Conservation (phyloP, 768 basidiomycete species). For the Scleroderma citrinum region DNA sequence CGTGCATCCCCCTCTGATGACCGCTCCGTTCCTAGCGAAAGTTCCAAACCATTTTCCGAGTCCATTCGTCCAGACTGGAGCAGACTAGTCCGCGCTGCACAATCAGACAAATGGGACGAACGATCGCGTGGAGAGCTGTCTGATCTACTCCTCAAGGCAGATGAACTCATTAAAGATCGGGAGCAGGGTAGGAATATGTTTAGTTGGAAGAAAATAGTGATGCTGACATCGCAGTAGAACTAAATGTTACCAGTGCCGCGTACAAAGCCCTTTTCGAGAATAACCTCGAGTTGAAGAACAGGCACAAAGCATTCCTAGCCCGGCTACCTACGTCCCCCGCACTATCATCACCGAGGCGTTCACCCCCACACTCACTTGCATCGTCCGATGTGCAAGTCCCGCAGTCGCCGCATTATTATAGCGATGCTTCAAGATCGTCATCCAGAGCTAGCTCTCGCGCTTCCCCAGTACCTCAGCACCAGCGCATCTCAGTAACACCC, state of each 20-base stretch:
- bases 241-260: constrained; percentile 59
- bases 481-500: constrained; percentile 58
- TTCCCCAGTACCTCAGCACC: constrained; percentile 20
- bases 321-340: constrained; percentile 49
- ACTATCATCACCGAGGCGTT: constrained; percentile 26
- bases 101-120: constrained; percentile 48
- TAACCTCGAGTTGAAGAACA: constrained; percentile 61
- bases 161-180: constrained; percentile 67
- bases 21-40: constrained; percentile 22
- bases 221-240: constrained; percentile 39
- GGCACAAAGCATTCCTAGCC: constrained; percentile 66
- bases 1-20: constrained; percentile 34
- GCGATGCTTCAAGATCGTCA: constrained; percentile 21
- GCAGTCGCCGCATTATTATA: constrained; percentile 31
- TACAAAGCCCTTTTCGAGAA: constrained; percentile 66
- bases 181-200: constrained; percentile 56
- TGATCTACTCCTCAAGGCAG: constrained; percentile 64
- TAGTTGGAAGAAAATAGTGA: neutral
- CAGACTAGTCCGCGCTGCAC: constrained; percentile 21
- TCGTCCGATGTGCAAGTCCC: constrained; percentile 22
- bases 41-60: constrained; percentile 31
- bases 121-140: constrained; percentile 71
- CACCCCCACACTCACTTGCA: constrained; percentile 18
- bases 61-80: constrained; percentile 11
- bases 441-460: constrained; percentile 12